These are phyloP conservation scores for Fragaria vesca DNA, from an alignment of 306 rosid species.

Conservation along the genomic window DNA sequence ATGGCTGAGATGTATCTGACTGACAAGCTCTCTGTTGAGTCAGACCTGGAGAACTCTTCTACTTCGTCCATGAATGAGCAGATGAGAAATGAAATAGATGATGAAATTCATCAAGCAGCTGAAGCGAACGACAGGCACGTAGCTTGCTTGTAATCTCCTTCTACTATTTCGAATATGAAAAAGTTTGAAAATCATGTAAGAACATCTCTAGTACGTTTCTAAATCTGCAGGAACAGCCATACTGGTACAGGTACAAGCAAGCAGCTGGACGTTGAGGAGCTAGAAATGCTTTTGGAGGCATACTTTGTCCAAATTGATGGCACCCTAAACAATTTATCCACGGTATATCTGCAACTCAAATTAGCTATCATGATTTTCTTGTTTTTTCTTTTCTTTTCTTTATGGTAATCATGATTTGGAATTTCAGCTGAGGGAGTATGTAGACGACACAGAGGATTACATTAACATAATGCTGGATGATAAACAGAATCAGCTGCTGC, in stretches of 20 bases:
- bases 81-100: neutral
- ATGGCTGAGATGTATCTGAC: slow-evolving; percentile 99
- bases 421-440: slow-evolving; percentile 70
- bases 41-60: too few relatives aligned
- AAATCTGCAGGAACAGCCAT: too few relatives aligned
- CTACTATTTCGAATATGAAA: too few relatives aligned
- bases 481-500: slow-evolving; percentile 93
- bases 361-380: too few relatives aligned
- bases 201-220: too few relatives aligned
- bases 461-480: slow-evolving; percentile 98
- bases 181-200: too few relatives aligned
- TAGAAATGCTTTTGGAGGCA: slow-evolving; percentile 97
- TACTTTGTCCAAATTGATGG: slow-evolving; percentile 96
- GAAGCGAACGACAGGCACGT: neutral
- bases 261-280: slow-evolving; percentile 80
- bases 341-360: slow-evolving; percentile 29
- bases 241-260: too few relatives aligned
- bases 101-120: neutral
- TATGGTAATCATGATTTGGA: too few relatives aligned
- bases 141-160: too few relatives aligned
- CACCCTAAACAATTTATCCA: slow-evolving; percentile 68
- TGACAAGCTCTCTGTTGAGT: slow-evolving; percentile 45
- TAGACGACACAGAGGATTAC: slow-evolving; percentile 94
- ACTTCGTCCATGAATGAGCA: too few relatives aligned
- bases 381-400: too few relatives aligned